Percentiles rank a stretch among this genome's conserved stretches.
Evolutionary conservation across 306 rosid genomes (phyloP).

Genomic region (Delonix regia): DNA sequence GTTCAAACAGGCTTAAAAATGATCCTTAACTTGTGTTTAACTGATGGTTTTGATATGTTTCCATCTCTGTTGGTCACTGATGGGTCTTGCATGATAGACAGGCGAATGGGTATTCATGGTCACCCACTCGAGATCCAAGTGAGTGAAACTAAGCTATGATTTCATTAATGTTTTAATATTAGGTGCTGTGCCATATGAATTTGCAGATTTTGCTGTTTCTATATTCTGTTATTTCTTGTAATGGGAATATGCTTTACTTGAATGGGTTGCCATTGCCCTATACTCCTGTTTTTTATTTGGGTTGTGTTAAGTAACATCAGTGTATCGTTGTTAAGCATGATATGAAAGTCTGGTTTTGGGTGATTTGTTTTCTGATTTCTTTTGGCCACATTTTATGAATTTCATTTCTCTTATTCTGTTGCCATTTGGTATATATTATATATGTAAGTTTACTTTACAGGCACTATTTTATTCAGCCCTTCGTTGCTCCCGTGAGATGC

Average conservation of each 20-base stretch:
- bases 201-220: conserved; percentile 26
- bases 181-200: conserved; percentile 26
- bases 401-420: conserved; percentile 17
- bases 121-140: conserved; percentile 99
- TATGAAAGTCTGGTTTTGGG: conserved; percentile 24
- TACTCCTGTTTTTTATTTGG: conserved; percentile 19
- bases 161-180: conserved; percentile 26
- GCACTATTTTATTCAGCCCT: conserved; percentile 95
- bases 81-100: conserved; percentile 98
- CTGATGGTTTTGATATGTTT: conserved; percentile 99
- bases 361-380: conserved; percentile 3
- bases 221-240: conserved; percentile 12
- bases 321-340: conserved; percentile 28
- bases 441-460: conserved; percentile 50
- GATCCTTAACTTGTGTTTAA: conserved; percentile 93
- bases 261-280: background rate
- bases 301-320: background rate
- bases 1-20: conserved; percentile 93
- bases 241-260: conserved; percentile 11
- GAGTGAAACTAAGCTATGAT: conserved; percentile 37
- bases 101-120: conserved; percentile 97
- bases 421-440: conserved; percentile 29
- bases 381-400: background rate
- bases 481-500: conserved; percentile 93
- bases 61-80: conserved; percentile 94